Evolutionary conservation across 371 early-diverging fungal genomes (phyloP), one percentile per base, ranked within the genome.

Genomic region (Ordospora colligata): DNA sequence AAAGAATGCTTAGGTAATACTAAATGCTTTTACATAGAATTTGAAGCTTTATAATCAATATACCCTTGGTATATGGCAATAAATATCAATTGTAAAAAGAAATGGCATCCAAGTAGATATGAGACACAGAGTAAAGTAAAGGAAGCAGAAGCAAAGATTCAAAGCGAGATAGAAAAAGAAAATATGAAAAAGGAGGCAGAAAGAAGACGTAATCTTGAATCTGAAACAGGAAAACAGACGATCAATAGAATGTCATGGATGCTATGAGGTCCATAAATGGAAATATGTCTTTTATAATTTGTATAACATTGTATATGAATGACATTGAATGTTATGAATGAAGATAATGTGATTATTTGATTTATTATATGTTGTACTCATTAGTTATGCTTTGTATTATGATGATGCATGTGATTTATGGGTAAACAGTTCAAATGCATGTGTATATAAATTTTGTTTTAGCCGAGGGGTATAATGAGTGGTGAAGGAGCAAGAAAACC

Each of bases 11-110:
- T 47, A 47, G 47, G 7, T 2, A 19, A 12, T 19, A 21, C 9
- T 8, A 50, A n/a, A 50, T 50, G 50, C 1, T 17, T 14, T 8
- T 0, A 1, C n/a, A 8, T 1, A 7, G 47, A 1, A 19, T 47
- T 12, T 19, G 12, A 19, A 19, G 32, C 19, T 47, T 19, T 47
- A 23, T 21, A 58, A 23, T n/a, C 1, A 11, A 3, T 7, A 3
- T 32, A 22, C 65, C 17, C 23, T 46, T 37, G 64, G 23, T 10
- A 23, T 65, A 77, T 77, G 77, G 46, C 67, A 22, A 63, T 27
- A 22, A 71, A 77, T 43, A 77, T 77, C 50, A 77, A 77, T 27
- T 77, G 77, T 42, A 77, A 77, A 62, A 77, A 77, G 69, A 64
- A 72, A 40, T 77, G 77, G 77, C 77, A 77, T 67, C 77, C 77